These are phyloP conservation scores for Trichoderma asperellum DNA, from an alignment of 2,329 filamentous ascomycete species.

Conservation along the genomic window DNA sequence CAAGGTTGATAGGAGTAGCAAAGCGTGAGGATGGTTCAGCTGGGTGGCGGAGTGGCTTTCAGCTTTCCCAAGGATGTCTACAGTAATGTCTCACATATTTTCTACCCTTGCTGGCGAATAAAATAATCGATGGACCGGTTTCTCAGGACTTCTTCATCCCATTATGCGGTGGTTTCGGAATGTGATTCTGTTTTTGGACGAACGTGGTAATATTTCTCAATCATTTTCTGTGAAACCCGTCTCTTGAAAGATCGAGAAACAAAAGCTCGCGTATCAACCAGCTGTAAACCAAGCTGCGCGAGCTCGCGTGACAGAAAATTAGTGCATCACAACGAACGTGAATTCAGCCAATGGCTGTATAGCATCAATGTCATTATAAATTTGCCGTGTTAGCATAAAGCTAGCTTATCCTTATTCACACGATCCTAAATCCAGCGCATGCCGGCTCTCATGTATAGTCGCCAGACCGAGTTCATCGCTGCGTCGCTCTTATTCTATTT, in stretches of 20 bases:
- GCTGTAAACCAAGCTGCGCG: neutral
- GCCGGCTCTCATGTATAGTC: neutral
- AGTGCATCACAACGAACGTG: neutral
- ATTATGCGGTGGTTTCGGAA: neutral
- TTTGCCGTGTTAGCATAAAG: neutral
- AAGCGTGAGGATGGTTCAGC: neutral
- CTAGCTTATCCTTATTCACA: neutral
- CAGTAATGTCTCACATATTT: conserved; percentile 1
- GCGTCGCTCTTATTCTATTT: conserved; percentile 26
- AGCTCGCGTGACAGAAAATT: neutral
- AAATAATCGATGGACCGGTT: neutral
- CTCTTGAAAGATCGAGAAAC: neutral
- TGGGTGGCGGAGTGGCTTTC: conserved; percentile 3
- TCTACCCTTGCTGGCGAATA: neutral
- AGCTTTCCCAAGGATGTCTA: neutral
- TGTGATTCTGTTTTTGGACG: neutral
- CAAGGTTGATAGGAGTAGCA: neutral
- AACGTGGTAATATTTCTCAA: neutral
- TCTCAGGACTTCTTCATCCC: neutral
- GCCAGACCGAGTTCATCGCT: conserved; percentile 13
- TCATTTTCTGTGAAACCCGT: neutral
- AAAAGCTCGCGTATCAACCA: neutral
- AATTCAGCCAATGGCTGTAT: neutral
- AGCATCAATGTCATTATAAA: neutral
- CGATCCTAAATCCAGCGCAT: neutral